Evolutionary conservation across 495 filamentous ascomycete species (phyloP).

Genomic region (Hypoxylon crocopeplum): DNA sequence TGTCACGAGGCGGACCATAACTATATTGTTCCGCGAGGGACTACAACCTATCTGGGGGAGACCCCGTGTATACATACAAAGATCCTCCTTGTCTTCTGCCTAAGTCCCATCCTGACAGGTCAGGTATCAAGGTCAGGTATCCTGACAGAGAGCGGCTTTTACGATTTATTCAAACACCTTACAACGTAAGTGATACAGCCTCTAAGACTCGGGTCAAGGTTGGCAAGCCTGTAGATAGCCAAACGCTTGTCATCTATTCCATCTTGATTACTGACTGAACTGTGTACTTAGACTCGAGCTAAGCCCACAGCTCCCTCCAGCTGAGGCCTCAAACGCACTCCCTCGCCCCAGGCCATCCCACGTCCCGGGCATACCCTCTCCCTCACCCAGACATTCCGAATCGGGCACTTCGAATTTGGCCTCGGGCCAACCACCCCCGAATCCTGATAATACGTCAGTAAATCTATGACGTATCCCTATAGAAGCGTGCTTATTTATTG

Average conservation of each 20-base stretch:
- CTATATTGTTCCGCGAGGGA: no score
- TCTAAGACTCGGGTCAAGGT: not conserved
- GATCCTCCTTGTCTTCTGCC: no score
- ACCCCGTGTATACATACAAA: no score
- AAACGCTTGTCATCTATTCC: not conserved
- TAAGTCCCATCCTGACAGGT: no score
- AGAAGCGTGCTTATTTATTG: not conserved
- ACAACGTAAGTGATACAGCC: not conserved
- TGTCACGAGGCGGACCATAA: no score
- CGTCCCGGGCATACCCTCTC: no score
- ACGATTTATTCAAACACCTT: not conserved
- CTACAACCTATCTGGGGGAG: no score
- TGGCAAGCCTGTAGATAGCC: not conserved
- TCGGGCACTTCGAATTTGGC: not conserved
- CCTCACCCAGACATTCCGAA: no score
- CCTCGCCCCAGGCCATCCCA: no score
- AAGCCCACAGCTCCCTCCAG: not conserved
- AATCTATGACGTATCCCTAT: not conserved
- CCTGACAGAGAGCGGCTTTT: no score
- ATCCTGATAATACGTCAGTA: not conserved
- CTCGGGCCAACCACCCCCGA: not conserved
- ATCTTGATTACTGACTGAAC: conserved; percentile 3
- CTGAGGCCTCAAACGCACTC: no score
- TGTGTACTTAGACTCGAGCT: not conserved
- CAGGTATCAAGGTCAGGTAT: no score